Percentiles rank a stretch among this genome's conserved stretches.
Conservation (phyloP, 352 stramenopile species). For the Pythium sp. region DNA sequence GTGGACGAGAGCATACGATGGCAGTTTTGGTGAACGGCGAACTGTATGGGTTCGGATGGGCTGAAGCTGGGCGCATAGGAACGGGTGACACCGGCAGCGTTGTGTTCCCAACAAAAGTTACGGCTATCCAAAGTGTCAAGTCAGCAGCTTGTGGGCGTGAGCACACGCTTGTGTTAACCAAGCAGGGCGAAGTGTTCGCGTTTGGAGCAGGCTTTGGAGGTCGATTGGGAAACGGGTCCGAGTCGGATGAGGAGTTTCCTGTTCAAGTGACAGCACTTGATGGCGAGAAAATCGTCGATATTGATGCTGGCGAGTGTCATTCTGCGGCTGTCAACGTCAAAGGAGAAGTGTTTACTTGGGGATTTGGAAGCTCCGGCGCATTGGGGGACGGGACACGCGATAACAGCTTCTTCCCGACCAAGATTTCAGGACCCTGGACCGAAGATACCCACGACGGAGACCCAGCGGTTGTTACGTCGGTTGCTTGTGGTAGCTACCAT, state of each 20-base stretch:
- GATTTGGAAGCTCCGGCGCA: conserved; percentile 79
- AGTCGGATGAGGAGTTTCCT: conserved; percentile 60
- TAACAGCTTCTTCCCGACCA: conserved; percentile 45
- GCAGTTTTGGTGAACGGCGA: conserved; percentile 58
- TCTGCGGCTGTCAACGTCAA: conserved; percentile 59
- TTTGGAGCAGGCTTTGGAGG: conserved; percentile 81
- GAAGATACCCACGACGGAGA: conserved; percentile 11
- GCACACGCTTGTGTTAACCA: conserved; percentile 67
- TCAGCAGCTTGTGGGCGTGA: conserved; percentile 78
- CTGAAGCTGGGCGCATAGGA: conserved; percentile 76
- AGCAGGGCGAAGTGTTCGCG: conserved; percentile 51
- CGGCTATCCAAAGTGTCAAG: conserved; percentile 38
- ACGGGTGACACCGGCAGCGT: conserved; percentile 74
- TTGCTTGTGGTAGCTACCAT: conserved; percentile 79
- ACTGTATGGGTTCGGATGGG: conserved; percentile 84
- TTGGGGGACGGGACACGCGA: conserved; percentile 63
- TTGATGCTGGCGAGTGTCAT: conserved; percentile 82
- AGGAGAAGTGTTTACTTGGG: conserved; percentile 83
- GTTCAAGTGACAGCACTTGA: conserved; percentile 35
- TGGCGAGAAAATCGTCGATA: conserved; percentile 32
- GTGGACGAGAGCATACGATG: conserved; percentile 87
- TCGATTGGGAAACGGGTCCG: conserved; percentile 62
- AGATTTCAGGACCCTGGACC: conserved; percentile 36
- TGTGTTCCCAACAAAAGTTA: conserved; percentile 55
- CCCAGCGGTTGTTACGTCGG: conserved; percentile 19